These are phyloP conservation scores for Ophiostoma novo-ulmi DNA, from an alignment of 2,329 filamentous ascomycete genomes.

Conservation along the genomic window DNA sequence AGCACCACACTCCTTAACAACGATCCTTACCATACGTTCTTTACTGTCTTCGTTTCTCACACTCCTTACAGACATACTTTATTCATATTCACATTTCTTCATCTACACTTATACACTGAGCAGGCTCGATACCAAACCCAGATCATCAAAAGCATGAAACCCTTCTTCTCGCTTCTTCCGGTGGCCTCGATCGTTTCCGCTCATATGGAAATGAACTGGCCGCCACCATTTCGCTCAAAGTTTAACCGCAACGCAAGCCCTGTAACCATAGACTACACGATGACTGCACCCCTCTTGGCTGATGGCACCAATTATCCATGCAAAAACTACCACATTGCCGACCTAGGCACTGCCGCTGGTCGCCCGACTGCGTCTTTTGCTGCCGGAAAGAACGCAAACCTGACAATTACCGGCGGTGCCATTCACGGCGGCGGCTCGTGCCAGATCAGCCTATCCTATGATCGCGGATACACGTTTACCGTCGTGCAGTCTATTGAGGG, in stretches of 20 bases:
- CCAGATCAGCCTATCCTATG: constrained; percentile 70
- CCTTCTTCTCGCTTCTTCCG: background rate
- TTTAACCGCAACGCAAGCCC: background rate
- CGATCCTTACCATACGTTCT: background rate
- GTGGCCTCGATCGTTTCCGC: background rate
- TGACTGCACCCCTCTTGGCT: background rate
- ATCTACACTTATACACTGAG: background rate
- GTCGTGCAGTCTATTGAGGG: background rate
- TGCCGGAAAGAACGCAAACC: constrained; percentile 43
- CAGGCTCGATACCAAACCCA: background rate
- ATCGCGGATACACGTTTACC: constrained; percentile 46
- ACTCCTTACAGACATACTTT: background rate
- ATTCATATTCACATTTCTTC: background rate
- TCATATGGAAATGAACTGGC: background rate
- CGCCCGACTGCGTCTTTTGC: background rate
- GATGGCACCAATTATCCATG: background rate
- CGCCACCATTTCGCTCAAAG: background rate
- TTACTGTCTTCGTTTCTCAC: background rate
- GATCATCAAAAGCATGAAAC: background rate
- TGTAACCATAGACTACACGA: background rate
- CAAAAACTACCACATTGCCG: background rate
- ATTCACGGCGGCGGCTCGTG: constrained; percentile 67
- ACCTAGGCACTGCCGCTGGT: background rate
- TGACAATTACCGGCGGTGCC: constrained; percentile 59
- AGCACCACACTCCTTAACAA: background rate